These are phyloP conservation scores for Rhizopus arrhizus DNA, from an alignment of 371 early-diverging fungal genomes.

Conservation along the genomic window DNA sequence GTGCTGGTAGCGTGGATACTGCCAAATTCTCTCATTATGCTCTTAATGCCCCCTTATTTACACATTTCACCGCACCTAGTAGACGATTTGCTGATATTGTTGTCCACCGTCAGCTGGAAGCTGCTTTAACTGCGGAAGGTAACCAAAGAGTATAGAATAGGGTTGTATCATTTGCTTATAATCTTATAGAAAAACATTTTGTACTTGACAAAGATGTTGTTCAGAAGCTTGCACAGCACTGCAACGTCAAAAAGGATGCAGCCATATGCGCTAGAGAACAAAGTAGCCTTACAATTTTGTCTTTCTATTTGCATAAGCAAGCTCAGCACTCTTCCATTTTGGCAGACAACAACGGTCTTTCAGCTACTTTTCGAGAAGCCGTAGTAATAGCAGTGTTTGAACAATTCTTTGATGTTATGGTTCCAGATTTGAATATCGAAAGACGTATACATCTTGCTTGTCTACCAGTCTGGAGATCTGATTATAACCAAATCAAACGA, in stretches of 20 bases:
- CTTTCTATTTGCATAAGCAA: constrained; percentile 44
- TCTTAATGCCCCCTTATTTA: constrained; percentile 73
- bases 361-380: constrained; percentile 35
- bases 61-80: constrained; percentile 92
- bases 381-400: constrained; percentile 44
- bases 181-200: constrained; percentile 44
- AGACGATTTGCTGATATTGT: constrained; percentile 92
- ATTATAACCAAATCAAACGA: constrained; percentile 40
- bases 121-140: constrained; percentile 15
- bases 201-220: constrained; percentile 48
- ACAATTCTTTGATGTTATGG: constrained; percentile 60
- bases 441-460: constrained; percentile 46
- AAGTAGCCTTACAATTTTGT: constrained; percentile 60
- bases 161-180: constrained; percentile 27
- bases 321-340: constrained; percentile 6
- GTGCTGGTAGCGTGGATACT: constrained; percentile 74
- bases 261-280: constrained; percentile 75
- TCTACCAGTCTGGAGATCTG: constrained; percentile 39
- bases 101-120: constrained; percentile 80
- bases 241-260: constrained; percentile 71
- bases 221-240: constrained; percentile 58
- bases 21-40: constrained; percentile 70
- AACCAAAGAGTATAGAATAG: constrained; percentile 15
- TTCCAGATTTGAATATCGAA: constrained; percentile 63
- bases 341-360: constrained; percentile 22